phyloP scores from a whole-genome alignment of 2,329 filamentous ascomycete genomes.

The Rhexocercosporidium sp. region DNA sequence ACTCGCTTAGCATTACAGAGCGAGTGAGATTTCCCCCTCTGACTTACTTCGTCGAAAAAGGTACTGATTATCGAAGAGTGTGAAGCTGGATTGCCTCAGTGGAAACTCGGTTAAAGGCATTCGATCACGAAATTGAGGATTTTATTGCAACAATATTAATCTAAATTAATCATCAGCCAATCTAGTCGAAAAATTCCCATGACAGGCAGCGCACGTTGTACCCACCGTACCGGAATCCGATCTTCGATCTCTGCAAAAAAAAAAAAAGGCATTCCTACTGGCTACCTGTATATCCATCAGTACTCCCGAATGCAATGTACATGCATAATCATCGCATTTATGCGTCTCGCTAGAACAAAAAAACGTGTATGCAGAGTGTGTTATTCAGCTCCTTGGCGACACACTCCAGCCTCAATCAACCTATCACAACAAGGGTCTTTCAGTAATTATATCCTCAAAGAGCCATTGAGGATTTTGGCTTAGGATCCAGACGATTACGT shows the following conservation, averaged over 20 bases:
- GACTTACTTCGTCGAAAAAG: neutral
- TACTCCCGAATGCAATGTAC: constrained; percentile 1
- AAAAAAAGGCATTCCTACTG: neutral
- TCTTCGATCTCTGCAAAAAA: neutral
- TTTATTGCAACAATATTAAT: neutral
- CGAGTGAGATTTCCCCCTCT: neutral
- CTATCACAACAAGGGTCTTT: constrained; percentile 1
- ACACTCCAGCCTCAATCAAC: constrained; percentile 2
- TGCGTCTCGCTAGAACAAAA: neutral
- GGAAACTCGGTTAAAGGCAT: neutral
- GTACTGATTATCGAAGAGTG: no score
- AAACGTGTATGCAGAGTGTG: neutral
- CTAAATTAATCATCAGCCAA: no score
- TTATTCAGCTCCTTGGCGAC: constrained; percentile 7
- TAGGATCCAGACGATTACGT: neutral
- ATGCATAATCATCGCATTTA: neutral
- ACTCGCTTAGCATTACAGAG: neutral
- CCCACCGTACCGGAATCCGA: neutral
- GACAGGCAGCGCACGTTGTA: neutral
- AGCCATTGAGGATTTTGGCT: neutral
- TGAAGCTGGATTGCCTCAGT: neutral
- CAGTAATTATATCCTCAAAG: constrained; percentile 11
- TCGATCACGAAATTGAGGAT: neutral
- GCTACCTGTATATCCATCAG: neutral
- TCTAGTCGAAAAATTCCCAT: neutral